phyloP scores from a whole-genome alignment of 2,329 filamentous ascomycete genomes.

The Colletotrichum trifolii region DNA sequence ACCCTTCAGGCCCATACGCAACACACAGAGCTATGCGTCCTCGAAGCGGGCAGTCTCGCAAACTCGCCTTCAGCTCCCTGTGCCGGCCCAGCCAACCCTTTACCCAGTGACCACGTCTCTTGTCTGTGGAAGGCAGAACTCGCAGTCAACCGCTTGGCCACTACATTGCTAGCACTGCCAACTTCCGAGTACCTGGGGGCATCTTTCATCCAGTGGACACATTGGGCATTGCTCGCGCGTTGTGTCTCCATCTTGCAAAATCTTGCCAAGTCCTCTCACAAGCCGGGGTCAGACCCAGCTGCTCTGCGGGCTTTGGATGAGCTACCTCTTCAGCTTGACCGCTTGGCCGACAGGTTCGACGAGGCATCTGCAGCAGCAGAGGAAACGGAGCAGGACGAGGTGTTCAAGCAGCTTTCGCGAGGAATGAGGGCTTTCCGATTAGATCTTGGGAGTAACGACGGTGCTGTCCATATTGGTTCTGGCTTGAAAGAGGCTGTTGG shows the following conservation, averaged over 20 bases:
- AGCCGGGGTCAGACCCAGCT: background rate
- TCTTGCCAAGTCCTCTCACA: background rate
- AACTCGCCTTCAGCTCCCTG: background rate
- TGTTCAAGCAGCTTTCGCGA: background rate
- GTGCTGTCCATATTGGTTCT: background rate
- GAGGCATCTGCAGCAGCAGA: background rate
- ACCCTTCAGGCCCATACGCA: background rate
- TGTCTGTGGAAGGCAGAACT: constrained; percentile 10
- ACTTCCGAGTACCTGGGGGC: background rate
- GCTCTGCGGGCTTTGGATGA: background rate
- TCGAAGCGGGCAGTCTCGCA: background rate
- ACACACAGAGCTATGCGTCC: background rate
- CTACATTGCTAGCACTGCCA: background rate
- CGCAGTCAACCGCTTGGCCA: background rate
- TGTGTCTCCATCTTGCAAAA: background rate
- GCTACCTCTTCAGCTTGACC: background rate
- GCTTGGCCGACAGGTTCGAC: constrained; percentile 3
- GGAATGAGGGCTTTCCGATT: background rate
- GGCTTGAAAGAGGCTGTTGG: background rate
- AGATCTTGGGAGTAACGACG: background rate
- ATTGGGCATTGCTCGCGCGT: background rate
- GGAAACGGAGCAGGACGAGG: background rate
- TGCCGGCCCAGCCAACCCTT: background rate
- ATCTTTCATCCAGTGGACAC: background rate
- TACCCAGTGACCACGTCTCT: background rate